phyloP scores from a whole-genome alignment of 164 flowering plant species.

The Paratinospora sagittata region DNA sequence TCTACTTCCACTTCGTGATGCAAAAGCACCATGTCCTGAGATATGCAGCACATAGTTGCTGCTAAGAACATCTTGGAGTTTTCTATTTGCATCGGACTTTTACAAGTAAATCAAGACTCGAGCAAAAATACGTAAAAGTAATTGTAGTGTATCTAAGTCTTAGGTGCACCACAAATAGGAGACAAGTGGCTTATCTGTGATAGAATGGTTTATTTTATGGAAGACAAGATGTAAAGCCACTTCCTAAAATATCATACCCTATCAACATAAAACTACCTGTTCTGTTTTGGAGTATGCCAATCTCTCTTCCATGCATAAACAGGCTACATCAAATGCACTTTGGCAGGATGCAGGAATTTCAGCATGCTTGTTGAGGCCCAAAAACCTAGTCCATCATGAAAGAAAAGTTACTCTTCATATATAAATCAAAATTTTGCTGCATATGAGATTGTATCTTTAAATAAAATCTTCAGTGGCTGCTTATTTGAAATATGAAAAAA shows the following conservation, averaged over 20 bases:
- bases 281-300: slow-evolving; percentile 60
- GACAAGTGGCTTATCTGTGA: neutral
- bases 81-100: neutral
- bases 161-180: neutral
- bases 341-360: slow-evolving; percentile 67
- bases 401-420: neutral
- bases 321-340: slow-evolving; percentile 69
- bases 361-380: slow-evolving; percentile 68
- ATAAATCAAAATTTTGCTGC: too few relatives aligned
- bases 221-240: slow-evolving; percentile 4
- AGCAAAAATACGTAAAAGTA: neutral
- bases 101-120: neutral
- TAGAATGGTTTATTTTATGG: neutral
- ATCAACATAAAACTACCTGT: slow-evolving; percentile 41
- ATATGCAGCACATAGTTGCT: slow-evolving; percentile 9
- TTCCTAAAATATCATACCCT: neutral
- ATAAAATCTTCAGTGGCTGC: neutral
- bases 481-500: neutral
- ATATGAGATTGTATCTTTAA: too few relatives aligned
- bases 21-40: slow-evolving; percentile 91
- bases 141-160: neutral
- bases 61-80: neutral
- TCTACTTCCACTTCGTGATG: slow-evolving; percentile 85
- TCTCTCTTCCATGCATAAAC: slow-evolving; percentile 80
- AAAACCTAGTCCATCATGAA: slow-evolving; percentile 39